A percentile compares a stretch with the other conserved stretches of the same genome.
These are phyloP conservation scores for Boletus bicolor DNA, from an alignment of 768 basidiomycete genomes.

Conservation along the genomic window DNA sequence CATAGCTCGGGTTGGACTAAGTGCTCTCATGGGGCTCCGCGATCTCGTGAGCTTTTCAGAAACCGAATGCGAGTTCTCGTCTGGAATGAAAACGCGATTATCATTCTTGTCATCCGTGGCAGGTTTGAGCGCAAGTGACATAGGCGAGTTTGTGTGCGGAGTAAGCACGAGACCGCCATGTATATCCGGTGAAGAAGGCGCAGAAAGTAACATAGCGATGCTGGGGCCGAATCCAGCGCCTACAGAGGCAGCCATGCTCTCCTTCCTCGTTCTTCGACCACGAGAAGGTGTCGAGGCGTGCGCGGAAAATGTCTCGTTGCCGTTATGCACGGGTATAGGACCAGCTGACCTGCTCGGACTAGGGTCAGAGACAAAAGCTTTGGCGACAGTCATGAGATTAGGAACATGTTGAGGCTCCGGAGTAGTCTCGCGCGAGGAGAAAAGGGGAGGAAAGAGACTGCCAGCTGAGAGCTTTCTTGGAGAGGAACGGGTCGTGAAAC, in stretches of 20 bases:
- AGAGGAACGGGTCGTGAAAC: not conserved
- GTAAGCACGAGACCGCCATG: not conserved
- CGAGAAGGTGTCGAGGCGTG: slow-evolving; percentile 5
- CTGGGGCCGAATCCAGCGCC: slow-evolving; percentile 4
- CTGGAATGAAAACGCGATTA: not conserved
- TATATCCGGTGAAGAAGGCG: slow-evolving; percentile 16
- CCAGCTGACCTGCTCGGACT: not conserved
- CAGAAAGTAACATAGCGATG: slow-evolving; percentile 27
- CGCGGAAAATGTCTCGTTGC: not conserved
- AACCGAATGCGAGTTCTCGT: not conserved
- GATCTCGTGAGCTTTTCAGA: slow-evolving; percentile 1
- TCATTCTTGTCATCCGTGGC: not conserved
- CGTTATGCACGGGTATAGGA: not conserved
- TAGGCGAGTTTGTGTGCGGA: slow-evolving; percentile 3
- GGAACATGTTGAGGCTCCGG: not conserved
- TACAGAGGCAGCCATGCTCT: slow-evolving; percentile 3
- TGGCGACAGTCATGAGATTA: slow-evolving; percentile 14
- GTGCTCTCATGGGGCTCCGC: slow-evolving; percentile 20
- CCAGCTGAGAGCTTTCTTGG: slow-evolving; percentile 19
- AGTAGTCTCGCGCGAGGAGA: slow-evolving; percentile 10
- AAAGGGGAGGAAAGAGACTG: slow-evolving; percentile 12
- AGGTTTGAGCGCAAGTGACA: not conserved
- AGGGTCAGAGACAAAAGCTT: slow-evolving; percentile 2
- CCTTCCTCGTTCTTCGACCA: slow-evolving; percentile 18
- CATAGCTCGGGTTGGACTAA: slow-evolving; percentile 35